phyloP scores from a whole-genome alignment of 108 stramenopile species.

The Stephanodiscus triporus region DNA sequence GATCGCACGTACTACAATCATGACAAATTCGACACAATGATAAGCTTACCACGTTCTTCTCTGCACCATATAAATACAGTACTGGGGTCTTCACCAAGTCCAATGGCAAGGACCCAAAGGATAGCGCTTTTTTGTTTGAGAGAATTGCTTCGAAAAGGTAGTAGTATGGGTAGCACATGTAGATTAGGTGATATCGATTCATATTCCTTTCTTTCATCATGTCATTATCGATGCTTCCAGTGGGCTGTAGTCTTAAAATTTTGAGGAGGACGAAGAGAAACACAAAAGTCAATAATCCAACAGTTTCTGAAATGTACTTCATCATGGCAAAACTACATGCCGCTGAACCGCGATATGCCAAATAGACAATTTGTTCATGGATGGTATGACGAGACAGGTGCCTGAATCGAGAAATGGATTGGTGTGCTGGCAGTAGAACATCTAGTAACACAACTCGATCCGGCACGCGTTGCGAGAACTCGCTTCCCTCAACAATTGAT shows the following conservation, averaged over 20 bases:
- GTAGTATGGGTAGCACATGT: constrained; percentile 53
- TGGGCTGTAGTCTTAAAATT: constrained; percentile 24
- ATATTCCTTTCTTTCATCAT: constrained; percentile 9
- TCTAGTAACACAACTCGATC: constrained; percentile 54
- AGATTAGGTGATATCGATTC: constrained; percentile 31
- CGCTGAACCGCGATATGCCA: constrained; percentile 31
- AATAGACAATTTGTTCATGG: constrained; percentile 13
- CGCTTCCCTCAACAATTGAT: constrained; percentile 24
- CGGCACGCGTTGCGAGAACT: constrained; percentile 17
- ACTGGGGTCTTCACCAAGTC: constrained; percentile 54
- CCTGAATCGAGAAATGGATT: constrained; percentile 13
- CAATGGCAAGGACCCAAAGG: constrained; percentile 26
- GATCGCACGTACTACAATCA: not conserved
- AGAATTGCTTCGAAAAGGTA: constrained; percentile 33
- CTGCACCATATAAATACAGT: constrained; percentile 54
- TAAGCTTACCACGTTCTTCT: constrained; percentile 46
- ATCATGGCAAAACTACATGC: constrained; percentile 31
- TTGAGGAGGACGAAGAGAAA: constrained; percentile 14
- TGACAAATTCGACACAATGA: no score
- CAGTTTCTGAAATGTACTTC: constrained; percentile 25
- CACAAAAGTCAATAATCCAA: constrained; percentile 22
- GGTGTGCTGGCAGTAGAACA: constrained; percentile 44
- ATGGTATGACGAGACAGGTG: constrained; percentile 10
- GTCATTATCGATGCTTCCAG: constrained; percentile 15
- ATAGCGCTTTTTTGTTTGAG: not conserved